Evolutionary conservation across 352 stramenopile genomes (phyloP), one percentile per base, ranked within the genome.

Genomic region (Phytophthora cactorum): DNA sequence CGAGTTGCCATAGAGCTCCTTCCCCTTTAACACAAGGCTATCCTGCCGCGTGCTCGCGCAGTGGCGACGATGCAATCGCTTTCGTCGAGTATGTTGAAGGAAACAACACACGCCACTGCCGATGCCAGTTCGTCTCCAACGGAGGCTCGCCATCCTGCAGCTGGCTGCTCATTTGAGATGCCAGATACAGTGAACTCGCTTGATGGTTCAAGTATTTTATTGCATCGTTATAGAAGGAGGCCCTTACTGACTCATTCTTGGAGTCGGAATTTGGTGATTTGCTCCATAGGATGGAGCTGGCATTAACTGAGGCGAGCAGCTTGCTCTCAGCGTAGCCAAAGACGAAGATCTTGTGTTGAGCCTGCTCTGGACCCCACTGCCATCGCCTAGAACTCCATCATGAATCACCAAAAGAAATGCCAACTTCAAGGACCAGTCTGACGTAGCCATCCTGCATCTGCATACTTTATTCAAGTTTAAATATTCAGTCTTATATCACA

Each of bases 1-100:
- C 44, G 32, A 12, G 14, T 55, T 70, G 66, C 66, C 60, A 74
- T 74, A 74, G 66, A 74, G 66, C 28, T 74, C 14, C 41, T 46
- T 57, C 41, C 15, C 10, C 50, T 28, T 55, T 53, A 71, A 56
- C 38, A n/a, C 28, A 34, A 55, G 63, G n/a, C 63, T 70, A 61
- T 70, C 63, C 56, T 34, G 15, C 56, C 29, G 46, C 55, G 44
- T 27, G 32, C 11, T 59, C 47, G 59, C 11, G 43, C 38, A 43
- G 31, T 32, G 36, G 17, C 50, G 28, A 54, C 31, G 31, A 22
- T 46, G 41, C 39, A 47, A 53, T 59, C 12, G 25, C 52, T 66
- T 52, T 34, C 36, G 45, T 66, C 51, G 47, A 17, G 47, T 28
- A 22, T 22, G 22, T 22, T 22, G 29, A 34, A 34, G 29, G 29